Conservation (phyloP, 768 basidiomycete species). For the Rhodosporidiobolus sp. region DNA sequence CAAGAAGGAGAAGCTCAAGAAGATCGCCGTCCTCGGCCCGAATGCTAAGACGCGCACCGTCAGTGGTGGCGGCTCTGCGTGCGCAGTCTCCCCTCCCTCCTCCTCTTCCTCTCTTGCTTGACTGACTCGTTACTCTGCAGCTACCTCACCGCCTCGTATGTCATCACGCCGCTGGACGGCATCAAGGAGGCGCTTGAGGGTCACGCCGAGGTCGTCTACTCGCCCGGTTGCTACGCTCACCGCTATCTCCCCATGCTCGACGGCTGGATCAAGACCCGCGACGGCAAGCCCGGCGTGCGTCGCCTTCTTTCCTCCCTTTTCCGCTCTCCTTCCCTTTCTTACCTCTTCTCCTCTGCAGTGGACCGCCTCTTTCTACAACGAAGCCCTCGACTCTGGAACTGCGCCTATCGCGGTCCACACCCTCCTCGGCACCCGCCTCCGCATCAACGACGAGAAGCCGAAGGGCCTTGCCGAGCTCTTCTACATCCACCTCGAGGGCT, state of each 20-base stretch:
- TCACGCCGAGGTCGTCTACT: constrained; percentile 22
- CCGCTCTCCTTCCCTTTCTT: constrained; percentile 4
- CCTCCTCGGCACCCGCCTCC: too few relatives aligned
- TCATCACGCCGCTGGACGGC: constrained; percentile 48
- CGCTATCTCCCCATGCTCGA: constrained; percentile 36
- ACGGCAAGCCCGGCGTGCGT: constrained; percentile 6
- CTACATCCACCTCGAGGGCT: neutral
- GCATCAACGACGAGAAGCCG: too few relatives aligned
- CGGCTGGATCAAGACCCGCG: constrained; percentile 9
- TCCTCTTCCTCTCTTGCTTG: too few relatives aligned
- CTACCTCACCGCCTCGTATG: constrained; percentile 46
- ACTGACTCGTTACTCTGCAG: too few relatives aligned
- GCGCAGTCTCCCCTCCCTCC: too few relatives aligned
- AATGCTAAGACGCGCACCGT: constrained; percentile 47
- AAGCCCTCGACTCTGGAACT: neutral
- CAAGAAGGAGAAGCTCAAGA: constrained; percentile 21
- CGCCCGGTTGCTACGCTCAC: constrained; percentile 29
- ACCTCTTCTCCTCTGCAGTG: neutral
- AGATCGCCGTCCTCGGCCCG: constrained; percentile 45
- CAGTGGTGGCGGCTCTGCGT: constrained; percentile 50
- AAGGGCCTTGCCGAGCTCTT: too few relatives aligned
- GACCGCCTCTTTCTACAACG: neutral
- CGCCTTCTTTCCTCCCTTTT: constrained; percentile 30
- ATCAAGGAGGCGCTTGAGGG: constrained; percentile 46
- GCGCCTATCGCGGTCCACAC: too few relatives aligned